phyloP scores from a whole-genome alignment of 495 filamentous ascomycete genomes.

The Xylaria venustula region DNA sequence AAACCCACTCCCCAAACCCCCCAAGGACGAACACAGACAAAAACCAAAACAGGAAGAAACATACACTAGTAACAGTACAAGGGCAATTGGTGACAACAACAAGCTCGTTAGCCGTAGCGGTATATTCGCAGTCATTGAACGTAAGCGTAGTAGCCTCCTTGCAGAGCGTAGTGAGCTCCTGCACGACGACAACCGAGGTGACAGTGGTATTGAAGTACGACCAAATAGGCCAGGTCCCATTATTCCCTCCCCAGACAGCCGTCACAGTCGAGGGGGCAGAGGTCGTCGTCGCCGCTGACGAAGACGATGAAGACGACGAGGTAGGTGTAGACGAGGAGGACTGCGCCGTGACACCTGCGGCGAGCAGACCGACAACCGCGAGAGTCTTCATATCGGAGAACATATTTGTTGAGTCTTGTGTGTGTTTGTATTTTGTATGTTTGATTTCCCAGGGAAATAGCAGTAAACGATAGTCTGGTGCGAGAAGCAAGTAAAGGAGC shows the following conservation, averaged over 20 bases:
- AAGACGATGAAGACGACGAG: neutral
- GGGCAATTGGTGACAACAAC: conserved; percentile 29
- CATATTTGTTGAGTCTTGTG: conserved; percentile 16
- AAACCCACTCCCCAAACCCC: neutral
- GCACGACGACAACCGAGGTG: conserved; percentile 25
- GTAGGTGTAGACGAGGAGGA: neutral
- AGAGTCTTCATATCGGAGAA: conserved; percentile 18
- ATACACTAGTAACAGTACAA: conserved; percentile 31
- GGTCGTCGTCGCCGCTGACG: neutral
- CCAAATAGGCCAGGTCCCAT: conserved; percentile 3
- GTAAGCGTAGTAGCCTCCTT: conserved; percentile 23
- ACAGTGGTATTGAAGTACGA: conserved; percentile 17
- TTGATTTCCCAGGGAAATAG: too few species aligned
- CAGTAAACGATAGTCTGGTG: neutral
- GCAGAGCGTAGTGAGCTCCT: conserved; percentile 29
- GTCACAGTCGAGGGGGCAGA: neutral
- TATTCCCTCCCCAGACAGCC: neutral
- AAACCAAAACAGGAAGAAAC: neutral
- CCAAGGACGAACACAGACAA: neutral
- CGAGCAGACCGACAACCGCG: conserved; percentile 19
- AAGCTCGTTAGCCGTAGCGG: conserved; percentile 26
- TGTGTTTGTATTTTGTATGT: too few species aligned
- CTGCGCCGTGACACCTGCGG: conserved; percentile 25
- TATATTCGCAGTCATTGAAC: conserved; percentile 24
- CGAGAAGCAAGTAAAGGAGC: neutral